A percentile compares a stretch with the other conserved stretches of the same genome.
These are phyloP conservation scores for Scedosporium minutisporum DNA, from an alignment of 2,329 filamentous ascomycete species.

Conservation along the genomic window DNA sequence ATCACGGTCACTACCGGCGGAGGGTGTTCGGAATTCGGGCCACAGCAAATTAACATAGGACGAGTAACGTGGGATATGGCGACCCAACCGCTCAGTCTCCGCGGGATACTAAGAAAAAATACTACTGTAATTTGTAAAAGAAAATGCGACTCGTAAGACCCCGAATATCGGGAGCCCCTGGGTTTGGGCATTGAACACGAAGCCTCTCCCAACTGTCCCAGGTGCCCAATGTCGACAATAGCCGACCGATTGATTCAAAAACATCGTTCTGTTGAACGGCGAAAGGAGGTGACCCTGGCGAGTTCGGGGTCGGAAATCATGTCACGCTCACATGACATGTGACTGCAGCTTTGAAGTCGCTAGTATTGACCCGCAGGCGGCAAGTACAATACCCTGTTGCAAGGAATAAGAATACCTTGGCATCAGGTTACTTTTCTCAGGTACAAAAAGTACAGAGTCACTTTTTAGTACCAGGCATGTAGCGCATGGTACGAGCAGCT, in stretches of 20 bases:
- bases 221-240: not conserved
- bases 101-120: not conserved
- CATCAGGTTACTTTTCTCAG: not conserved
- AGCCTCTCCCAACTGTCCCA: no score
- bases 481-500: not conserved
- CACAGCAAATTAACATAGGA: not conserved
- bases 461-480: not conserved
- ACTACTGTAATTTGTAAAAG: not conserved
- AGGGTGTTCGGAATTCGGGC: not conserved
- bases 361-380: not conserved
- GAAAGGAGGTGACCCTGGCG: not conserved
- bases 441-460: not conserved
- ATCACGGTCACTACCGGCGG: not conserved
- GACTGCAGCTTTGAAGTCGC: not conserved
- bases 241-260: not conserved
- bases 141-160: not conserved
- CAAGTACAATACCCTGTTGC: not conserved
- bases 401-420: not conserved
- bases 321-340: conserved; percentile 7
- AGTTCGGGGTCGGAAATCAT: conserved; percentile 1
- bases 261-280: not conserved
- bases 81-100: not conserved
- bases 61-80: not conserved
- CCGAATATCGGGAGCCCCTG: not conserved
- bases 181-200: not conserved